Conservation (phyloP, 2,329 filamentous ascomycete genomes). For the Ceratocystiopsis minuta region DNA sequence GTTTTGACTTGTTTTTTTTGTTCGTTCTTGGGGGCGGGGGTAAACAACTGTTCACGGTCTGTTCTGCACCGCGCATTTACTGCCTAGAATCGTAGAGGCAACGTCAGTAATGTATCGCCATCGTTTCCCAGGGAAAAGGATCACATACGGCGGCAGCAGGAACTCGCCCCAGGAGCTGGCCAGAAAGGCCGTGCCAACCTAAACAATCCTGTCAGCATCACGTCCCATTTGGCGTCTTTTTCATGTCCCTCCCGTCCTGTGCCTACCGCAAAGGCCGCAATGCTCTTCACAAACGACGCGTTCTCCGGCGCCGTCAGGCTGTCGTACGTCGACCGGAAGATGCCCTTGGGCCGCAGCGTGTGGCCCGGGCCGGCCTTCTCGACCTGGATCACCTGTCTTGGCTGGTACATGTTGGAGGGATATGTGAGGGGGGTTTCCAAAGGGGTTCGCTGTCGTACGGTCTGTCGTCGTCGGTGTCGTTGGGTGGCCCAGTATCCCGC, state of each 20-base stretch:
- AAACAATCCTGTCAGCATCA: not conserved
- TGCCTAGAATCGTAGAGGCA: not conserved
- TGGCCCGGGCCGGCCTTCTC: slow-evolving; percentile 26
- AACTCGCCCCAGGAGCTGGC: slow-evolving; percentile 40
- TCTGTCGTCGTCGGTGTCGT: too few relatives aligned
- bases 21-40: too few relatives aligned
- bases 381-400: slow-evolving; percentile 38
- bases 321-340: slow-evolving; percentile 35
- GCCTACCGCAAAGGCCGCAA: slow-evolving; percentile 40
- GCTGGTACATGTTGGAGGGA: slow-evolving; percentile 26
- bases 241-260: too few relatives aligned
- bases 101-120: not conserved
- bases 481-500: too few relatives aligned
- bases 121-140: not conserved
- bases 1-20: too few relatives aligned
- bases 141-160: slow-evolving; percentile 31
- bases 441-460: too few relatives aligned
- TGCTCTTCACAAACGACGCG: slow-evolving; percentile 41
- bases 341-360: slow-evolving; percentile 24
- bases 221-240: too few relatives aligned
- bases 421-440: too few relatives aligned
- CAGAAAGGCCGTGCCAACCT: slow-evolving; percentile 41
- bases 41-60: too few relatives aligned
- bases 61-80: too few relatives aligned
- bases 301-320: slow-evolving; percentile 44